These are phyloP conservation scores for Halenospora varia DNA, from an alignment of 495 filamentous ascomycete species.

Conservation along the genomic window DNA sequence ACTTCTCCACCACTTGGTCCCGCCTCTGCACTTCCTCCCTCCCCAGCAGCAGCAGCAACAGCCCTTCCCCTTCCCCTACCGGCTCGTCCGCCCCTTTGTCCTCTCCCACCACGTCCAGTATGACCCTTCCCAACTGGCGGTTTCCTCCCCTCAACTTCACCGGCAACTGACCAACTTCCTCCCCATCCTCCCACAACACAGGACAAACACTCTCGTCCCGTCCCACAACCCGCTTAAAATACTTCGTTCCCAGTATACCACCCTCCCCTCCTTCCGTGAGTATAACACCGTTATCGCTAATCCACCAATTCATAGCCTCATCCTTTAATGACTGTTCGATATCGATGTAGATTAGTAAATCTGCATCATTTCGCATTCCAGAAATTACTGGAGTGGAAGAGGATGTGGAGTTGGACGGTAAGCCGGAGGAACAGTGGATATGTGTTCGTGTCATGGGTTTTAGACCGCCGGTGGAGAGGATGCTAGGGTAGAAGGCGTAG, in stretches of 20 bases:
- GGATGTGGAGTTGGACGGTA: too few relatives aligned
- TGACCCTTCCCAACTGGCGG: constrained; percentile 42
- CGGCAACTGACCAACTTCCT: constrained; percentile 54
- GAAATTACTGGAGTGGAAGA: too few relatives aligned
- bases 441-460: constrained; percentile 78
- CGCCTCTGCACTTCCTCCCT: too few relatives aligned
- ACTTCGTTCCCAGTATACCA: constrained; percentile 39
- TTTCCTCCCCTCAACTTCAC: constrained; percentile 32
- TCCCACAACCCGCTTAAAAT: constrained; percentile 54
- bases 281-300: constrained; percentile 79
- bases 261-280: constrained; percentile 45
- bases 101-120: neutral
- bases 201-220: constrained; percentile 48
- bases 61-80: too few relatives aligned
- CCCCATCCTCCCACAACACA: constrained; percentile 61
- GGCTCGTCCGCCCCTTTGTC: constrained; percentile 1
- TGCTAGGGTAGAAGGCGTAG: constrained; percentile 67
- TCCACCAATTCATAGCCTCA: constrained; percentile 72
- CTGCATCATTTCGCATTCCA: constrained; percentile 78
- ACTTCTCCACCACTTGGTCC: too few relatives aligned
- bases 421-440: constrained; percentile 76
- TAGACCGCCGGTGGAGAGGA: constrained; percentile 69
- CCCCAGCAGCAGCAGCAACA: too few relatives aligned
- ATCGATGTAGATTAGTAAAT: constrained; percentile 79
- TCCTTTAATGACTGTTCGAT: constrained; percentile 58